A percentile compares a stretch with the other conserved stretches of the same genome.
Conservation (phyloP, 2,329 filamentous ascomycete species). For the Tympanopsis confertula region DNA sequence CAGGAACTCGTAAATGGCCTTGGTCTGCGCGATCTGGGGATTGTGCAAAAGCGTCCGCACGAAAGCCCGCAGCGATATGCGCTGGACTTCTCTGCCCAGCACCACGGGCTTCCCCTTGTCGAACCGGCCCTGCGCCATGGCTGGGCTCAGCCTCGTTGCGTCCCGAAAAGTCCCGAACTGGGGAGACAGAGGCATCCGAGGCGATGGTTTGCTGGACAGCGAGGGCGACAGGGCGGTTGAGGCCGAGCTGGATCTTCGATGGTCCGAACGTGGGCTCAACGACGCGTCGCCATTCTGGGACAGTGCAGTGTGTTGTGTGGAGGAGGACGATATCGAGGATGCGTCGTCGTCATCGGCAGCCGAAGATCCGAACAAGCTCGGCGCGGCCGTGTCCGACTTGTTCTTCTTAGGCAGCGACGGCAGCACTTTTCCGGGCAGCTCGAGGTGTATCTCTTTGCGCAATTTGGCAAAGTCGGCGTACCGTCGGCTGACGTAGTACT, state of each 20-base stretch:
- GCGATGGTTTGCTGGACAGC: conserved; percentile 24
- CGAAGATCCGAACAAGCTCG: conserved; percentile 36
- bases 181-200: conserved; percentile 31
- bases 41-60: conserved; percentile 79
- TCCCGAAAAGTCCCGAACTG: conserved; percentile 8
- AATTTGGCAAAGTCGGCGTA: conserved; percentile 81
- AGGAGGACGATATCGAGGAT: conserved; percentile 71
- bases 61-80: conserved; percentile 83
- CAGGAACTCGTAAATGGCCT: conserved; percentile 75
- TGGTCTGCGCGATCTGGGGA: conserved; percentile 69
- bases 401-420: conserved; percentile 86
- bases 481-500: conserved; percentile 70
- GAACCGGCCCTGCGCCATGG: background rate
- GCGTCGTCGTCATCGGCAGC: conserved; percentile 54
- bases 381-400: conserved; percentile 61
- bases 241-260: conserved; percentile 23
- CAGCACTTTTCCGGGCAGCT: conserved; percentile 82
- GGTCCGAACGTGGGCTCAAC: conserved; percentile 13
- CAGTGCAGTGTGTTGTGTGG: conserved; percentile 47
- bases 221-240: too few relatives aligned
- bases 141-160: background rate
- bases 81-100: conserved; percentile 77
- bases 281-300: conserved; percentile 16
- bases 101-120: conserved; percentile 28
- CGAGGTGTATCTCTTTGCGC: conserved; percentile 67